These are phyloP conservation scores for Monoraphidium neglectum DNA, from an alignment of 139 green algal species.

Conservation along the genomic window DNA sequence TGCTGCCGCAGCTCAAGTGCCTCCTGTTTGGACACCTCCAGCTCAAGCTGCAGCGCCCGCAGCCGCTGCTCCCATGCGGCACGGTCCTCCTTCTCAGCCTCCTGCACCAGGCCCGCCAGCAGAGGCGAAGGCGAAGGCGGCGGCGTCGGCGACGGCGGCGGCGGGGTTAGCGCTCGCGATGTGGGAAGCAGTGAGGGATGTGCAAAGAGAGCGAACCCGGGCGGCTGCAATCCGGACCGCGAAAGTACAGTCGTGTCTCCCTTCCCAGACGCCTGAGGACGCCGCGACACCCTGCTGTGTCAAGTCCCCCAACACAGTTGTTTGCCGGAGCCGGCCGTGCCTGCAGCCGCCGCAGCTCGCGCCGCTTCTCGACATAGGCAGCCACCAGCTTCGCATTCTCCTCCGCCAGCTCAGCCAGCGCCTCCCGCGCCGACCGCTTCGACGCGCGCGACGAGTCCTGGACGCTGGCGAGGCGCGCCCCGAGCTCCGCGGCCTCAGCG, in stretches of 20 bases:
- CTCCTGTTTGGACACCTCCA: neutral
- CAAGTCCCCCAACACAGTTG: no score
- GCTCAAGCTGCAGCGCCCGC: constrained; percentile 15
- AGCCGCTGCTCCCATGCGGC: constrained; percentile 34
- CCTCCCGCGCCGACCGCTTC: constrained; percentile 39
- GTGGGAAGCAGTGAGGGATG: no score
- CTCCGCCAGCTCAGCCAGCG: constrained; percentile 54
- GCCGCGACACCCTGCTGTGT: no score
- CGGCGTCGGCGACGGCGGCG: no score
- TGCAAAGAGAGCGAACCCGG: no score
- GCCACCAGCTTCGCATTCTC: constrained; percentile 56
- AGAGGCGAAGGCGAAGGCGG: no score
- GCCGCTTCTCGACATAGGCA: constrained; percentile 53
- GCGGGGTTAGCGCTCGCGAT: no score
- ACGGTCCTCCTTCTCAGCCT: constrained; percentile 29
- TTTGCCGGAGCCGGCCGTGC: neutral
- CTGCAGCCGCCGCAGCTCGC: constrained; percentile 38
- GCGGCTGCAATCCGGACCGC: no score
- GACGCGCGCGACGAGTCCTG: neutral
- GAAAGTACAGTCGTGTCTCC: no score
- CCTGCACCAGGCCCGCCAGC: no score
- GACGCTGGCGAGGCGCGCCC: constrained; percentile 3
- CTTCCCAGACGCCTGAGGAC: no score
- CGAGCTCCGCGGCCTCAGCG: constrained; percentile 9
- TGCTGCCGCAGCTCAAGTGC: no score